phyloP scores from a whole-genome alignment of 2,329 filamentous ascomycete genomes.

The Cladosporium sp. region DNA sequence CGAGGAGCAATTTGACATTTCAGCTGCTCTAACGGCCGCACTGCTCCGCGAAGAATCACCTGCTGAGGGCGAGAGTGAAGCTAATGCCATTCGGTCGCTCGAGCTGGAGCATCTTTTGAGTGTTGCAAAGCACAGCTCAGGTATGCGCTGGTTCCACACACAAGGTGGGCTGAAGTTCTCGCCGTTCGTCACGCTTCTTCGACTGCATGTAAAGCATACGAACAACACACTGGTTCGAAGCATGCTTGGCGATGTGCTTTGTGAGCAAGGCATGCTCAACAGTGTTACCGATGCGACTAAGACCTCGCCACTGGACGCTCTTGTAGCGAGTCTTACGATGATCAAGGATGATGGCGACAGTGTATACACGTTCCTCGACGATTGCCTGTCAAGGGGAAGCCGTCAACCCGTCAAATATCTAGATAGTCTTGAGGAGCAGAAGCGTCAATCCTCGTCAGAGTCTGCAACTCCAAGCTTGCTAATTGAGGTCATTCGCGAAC shows the following conservation, averaged over 20 bases:
- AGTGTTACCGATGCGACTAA: constrained; percentile 25
- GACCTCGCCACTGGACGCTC: constrained; percentile 39
- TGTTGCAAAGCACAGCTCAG: constrained; percentile 74
- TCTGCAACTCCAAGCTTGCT: constrained; percentile 55
- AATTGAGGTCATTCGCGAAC: constrained; percentile 67
- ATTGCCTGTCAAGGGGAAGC: constrained; percentile 72
- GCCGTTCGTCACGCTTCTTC: constrained; percentile 68
- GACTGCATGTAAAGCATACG: constrained; percentile 45
- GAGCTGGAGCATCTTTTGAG: constrained; percentile 78
- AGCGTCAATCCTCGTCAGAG: neutral
- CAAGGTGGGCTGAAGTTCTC: constrained; percentile 58
- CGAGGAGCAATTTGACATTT: constrained; percentile 84
- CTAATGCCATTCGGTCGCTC: constrained; percentile 55
- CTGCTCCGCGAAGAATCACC: constrained; percentile 43
- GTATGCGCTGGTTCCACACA: constrained; percentile 88
- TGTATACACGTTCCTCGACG: constrained; percentile 72
- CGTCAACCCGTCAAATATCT: constrained; percentile 79
- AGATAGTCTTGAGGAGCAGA: constrained; percentile 55
- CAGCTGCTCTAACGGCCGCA: constrained; percentile 65
- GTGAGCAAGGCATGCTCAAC: constrained; percentile 64
- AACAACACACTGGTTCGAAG: constrained; percentile 36
- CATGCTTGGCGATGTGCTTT: constrained; percentile 46
- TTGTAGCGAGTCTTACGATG: constrained; percentile 41
- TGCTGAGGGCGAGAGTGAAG: constrained; percentile 39
- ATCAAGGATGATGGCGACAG: constrained; percentile 23